phyloP scores from a whole-genome alignment of 805 yeast species.

The Sugiyamaella chiloensis region DNA sequence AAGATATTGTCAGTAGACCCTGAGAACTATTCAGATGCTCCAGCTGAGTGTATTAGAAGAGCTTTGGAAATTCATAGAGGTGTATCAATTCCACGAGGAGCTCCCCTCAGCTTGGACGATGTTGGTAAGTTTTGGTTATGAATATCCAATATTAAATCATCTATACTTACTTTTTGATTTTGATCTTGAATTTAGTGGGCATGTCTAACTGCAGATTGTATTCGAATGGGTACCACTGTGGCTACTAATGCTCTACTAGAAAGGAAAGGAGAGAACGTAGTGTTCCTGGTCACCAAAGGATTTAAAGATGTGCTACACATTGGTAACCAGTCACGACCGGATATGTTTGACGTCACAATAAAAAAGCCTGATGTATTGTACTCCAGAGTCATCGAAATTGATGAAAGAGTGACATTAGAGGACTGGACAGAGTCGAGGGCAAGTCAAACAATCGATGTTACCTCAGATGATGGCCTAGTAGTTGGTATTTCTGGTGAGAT shows the following conservation, averaged over 20 bases:
- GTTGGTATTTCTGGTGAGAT: conserved; percentile 67
- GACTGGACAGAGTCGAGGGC: conserved; percentile 74
- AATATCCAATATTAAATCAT: too few relatives aligned
- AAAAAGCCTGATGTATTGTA: conserved; percentile 69
- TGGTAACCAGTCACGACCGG: conserved; percentile 91
- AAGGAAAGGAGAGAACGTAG: conserved; percentile 87
- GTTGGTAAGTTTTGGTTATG: too few relatives aligned
- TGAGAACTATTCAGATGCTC: conserved; percentile 82
- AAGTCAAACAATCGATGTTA: conserved; percentile 24
- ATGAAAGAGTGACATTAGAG: conserved; percentile 85
- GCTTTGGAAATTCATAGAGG: conserved; percentile 61
- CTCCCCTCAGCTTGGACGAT: conserved; percentile 37
- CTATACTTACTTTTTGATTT: too few relatives aligned
- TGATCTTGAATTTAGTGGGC: too few relatives aligned
- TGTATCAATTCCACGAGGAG: conserved; percentile 53
- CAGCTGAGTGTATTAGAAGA: conserved; percentile 84
- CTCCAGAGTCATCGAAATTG: conserved; percentile 74
- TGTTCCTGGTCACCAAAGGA: conserved; percentile 82
- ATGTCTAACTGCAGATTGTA: conserved; percentile 49
- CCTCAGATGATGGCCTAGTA: conserved; percentile 38
- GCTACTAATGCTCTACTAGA: conserved; percentile 95
- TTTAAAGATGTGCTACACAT: conserved; percentile 77
- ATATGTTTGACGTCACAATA: conserved; percentile 79
- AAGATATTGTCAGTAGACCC: conserved; percentile 89
- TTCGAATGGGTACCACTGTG: conserved; percentile 91